Percentiles rank a stretch among this genome's conserved stretches.
Evolutionary conservation across 805 yeast genomes (phyloP).

Genomic region (Ogataea wickerhamii): DNA sequence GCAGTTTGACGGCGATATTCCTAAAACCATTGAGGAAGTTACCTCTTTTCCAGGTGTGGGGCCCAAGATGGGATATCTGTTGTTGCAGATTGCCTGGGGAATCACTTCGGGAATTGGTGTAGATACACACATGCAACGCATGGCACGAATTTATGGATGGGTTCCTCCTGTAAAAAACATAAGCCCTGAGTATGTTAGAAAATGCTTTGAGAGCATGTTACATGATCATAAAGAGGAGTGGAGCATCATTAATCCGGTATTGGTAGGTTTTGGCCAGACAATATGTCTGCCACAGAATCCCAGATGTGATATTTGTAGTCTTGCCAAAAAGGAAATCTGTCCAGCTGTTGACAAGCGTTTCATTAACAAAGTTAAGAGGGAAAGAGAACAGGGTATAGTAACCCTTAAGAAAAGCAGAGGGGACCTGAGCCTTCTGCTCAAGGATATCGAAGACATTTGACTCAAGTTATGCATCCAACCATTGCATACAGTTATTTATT

Average conservation of each 20-base stretch:
- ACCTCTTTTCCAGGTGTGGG: conserved; percentile 86
- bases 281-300: conserved; percentile 70
- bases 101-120: conserved; percentile 84
- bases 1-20: conserved; percentile 64
- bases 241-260: conserved; percentile 78
- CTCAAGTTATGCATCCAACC: conserved; percentile 1
- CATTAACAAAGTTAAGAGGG: conserved; percentile 28
- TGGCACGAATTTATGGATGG: conserved; percentile 83
- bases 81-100: conserved; percentile 81
- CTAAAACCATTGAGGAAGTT: conserved; percentile 62
- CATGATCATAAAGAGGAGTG: conserved; percentile 58
- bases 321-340: conserved; percentile 54
- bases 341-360: conserved; percentile 50
- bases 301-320: conserved; percentile 68
- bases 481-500: conserved; percentile 7
- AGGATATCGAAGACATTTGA: conserved; percentile 33
- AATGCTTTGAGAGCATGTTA: conserved; percentile 67
- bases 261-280: conserved; percentile 93
- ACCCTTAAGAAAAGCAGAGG: conserved; percentile 36
- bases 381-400: conserved; percentile 22
- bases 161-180: conserved; percentile 42
- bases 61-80: conserved; percentile 86
- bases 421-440: conserved; percentile 36
- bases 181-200: conserved; percentile 75
- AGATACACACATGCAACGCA: conserved; percentile 83